phyloP scores from a whole-genome alignment of 1,284 basidiomycete genomes.

The Kalmanozyma brasiliensis region DNA sequence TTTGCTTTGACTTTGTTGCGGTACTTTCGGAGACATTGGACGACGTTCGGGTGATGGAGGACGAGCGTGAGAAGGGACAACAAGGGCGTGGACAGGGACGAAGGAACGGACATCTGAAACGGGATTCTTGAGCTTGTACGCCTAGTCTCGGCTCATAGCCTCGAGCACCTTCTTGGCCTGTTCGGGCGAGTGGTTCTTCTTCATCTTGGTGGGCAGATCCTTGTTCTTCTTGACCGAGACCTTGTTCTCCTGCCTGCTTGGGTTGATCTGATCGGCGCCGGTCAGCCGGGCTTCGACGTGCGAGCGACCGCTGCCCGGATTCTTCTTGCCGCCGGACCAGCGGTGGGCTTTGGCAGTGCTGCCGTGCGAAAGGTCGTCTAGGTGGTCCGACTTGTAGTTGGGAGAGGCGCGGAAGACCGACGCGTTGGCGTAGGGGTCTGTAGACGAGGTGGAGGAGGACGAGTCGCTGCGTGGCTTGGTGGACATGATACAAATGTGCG shows the following conservation, averaged over 20 bases:
- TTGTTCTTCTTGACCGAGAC: conserved; percentile 47
- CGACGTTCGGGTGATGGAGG: neutral
- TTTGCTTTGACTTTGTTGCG: too few relatives aligned
- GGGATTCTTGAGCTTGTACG: too few relatives aligned
- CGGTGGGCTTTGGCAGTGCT: conserved; percentile 34
- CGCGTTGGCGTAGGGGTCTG: conserved; percentile 33
- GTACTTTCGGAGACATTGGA: neutral
- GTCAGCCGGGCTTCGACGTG: conserved; percentile 28
- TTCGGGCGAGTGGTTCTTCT: conserved; percentile 44
- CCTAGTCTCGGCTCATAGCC: conserved; percentile 14
- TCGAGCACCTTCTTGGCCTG: conserved; percentile 34
- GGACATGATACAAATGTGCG: conserved; percentile 31
- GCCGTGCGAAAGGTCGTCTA: conserved; percentile 46
- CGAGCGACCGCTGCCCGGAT: conserved; percentile 30
- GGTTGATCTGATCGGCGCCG: conserved; percentile 15
- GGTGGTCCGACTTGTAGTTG: conserved; percentile 34
- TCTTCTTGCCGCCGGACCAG: conserved; percentile 42
- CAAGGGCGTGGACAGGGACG: neutral
- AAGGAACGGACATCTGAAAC: too few relatives aligned
- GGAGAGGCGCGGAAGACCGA: conserved; percentile 39
- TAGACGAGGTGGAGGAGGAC: conserved; percentile 22
- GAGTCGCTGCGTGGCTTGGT: conserved; percentile 37
- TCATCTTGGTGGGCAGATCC: conserved; percentile 31
- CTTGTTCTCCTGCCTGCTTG: conserved; percentile 12
- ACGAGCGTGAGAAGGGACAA: too few relatives aligned